phyloP scores from a whole-genome alignment of 2,329 filamentous ascomycete species.

The Eurotiales sp. region DNA sequence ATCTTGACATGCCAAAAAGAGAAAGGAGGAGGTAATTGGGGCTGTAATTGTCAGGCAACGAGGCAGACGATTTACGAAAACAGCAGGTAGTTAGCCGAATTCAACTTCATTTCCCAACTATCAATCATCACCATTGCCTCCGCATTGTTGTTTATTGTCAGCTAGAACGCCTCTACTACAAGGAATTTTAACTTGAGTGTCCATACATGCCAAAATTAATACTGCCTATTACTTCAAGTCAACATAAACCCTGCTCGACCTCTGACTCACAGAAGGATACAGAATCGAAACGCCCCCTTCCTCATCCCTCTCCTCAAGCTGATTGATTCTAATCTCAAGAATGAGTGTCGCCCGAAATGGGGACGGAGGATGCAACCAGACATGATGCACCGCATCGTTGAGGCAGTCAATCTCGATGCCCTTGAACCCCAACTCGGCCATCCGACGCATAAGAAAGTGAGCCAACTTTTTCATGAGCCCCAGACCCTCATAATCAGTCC shows the following conservation, averaged over 20 bases:
- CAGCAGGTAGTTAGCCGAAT: too few relatives aligned
- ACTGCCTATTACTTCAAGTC: constrained; percentile 7
- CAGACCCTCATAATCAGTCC: constrained; percentile 32
- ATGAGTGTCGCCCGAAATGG: constrained; percentile 6
- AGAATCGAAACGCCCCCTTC: not conserved
- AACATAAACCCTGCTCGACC: constrained; percentile 1
- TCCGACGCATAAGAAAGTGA: constrained; percentile 36
- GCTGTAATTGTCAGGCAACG: too few relatives aligned
- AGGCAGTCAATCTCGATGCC: constrained; percentile 35
- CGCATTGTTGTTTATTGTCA: too few relatives aligned
- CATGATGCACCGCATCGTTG: constrained; percentile 17
- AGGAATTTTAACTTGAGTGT: too few relatives aligned
- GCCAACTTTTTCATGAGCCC: constrained; percentile 31
- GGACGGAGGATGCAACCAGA: constrained; percentile 16
- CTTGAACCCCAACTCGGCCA: constrained; percentile 26
- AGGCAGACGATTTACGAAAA: too few relatives aligned
- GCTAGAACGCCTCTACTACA: too few relatives aligned
- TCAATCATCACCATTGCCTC: too few relatives aligned
- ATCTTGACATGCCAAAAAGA: too few relatives aligned
- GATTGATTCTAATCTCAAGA: not conserved
- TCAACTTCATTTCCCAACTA: too few relatives aligned
- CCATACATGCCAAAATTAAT: too few relatives aligned
- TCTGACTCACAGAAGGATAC: not conserved
- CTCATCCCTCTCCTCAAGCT: not conserved
- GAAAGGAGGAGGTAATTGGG: too few relatives aligned